These are phyloP conservation scores for Hypomyces rosellus DNA, from an alignment of 2,329 filamentous ascomycete species.

Conservation along the genomic window DNA sequence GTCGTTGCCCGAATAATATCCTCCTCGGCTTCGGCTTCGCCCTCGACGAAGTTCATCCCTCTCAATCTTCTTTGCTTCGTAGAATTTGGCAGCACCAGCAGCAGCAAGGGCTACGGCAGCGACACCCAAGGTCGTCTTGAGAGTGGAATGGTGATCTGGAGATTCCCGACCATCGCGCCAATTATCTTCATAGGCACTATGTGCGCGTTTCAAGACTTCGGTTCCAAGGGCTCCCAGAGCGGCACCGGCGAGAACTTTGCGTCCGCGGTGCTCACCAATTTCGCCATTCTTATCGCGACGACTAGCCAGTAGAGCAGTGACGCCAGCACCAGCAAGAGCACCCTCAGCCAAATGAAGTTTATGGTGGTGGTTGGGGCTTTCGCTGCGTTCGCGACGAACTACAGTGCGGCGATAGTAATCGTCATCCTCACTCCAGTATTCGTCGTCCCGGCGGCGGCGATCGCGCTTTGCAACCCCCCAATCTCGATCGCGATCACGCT, in stretches of 20 bases:
- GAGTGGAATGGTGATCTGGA: constrained; percentile 38
- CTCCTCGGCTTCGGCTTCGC: constrained; percentile 43
- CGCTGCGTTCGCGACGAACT: constrained; percentile 45
- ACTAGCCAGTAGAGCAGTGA: constrained; percentile 52
- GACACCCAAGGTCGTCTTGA: constrained; percentile 57
- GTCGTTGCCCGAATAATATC: constrained; percentile 35
- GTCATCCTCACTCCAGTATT: constrained; percentile 41
- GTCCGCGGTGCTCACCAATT: constrained; percentile 44
- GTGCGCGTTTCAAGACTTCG: constrained; percentile 53
- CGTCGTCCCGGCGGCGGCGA: constrained; percentile 35
- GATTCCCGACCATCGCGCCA: constrained; percentile 35
- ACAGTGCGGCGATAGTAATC: constrained; percentile 42
- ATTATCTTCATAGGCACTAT: constrained; percentile 54
- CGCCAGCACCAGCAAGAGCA: constrained; percentile 57
- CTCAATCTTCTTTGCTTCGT: constrained; percentile 53
- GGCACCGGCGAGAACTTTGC: constrained; percentile 55
- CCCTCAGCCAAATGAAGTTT: constrained; percentile 57
- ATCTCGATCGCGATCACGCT: constrained; percentile 32
- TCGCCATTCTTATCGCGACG: constrained; percentile 47
- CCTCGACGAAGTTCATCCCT: constrained; percentile 54
- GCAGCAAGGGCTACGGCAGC: constrained; percentile 58
- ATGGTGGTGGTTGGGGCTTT: constrained; percentile 42
- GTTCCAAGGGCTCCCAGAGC: constrained; percentile 58
- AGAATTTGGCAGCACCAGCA: constrained; percentile 59
- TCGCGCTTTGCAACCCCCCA: constrained; percentile 32